phyloP scores from a whole-genome alignment of 1,284 basidiomycete species.

The Peniophora sp. region DNA sequence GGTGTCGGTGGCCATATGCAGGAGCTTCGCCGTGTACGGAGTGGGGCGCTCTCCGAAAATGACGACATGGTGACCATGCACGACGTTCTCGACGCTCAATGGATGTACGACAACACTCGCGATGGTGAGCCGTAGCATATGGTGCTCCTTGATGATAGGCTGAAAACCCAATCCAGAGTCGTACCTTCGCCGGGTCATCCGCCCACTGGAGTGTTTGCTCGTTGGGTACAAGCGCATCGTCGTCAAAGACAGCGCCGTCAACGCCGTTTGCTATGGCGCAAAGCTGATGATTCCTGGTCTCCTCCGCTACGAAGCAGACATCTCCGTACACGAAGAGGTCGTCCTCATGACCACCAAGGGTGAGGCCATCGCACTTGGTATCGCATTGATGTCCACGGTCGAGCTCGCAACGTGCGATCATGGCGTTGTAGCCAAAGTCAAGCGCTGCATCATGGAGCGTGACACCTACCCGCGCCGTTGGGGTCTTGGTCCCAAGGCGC shows the following conservation, averaged over 20 bases:
- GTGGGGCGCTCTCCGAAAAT: constrained; percentile 94
- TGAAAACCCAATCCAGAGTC: constrained; percentile 68
- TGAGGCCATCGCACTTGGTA: constrained; percentile 95
- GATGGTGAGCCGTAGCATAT: constrained; percentile 58
- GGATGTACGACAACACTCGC: constrained; percentile 97
- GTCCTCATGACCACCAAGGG: constrained; percentile 99
- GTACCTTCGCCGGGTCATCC: constrained; percentile 92
- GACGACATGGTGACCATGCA: constrained; percentile 99
- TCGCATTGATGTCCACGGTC: constrained; percentile 98
- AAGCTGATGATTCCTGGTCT: constrained; percentile 99
- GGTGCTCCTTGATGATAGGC: constrained; percentile 1
- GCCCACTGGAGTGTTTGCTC: constrained; percentile 90
- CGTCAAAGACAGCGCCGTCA: constrained; percentile 98
- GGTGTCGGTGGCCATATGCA: constrained; percentile 99
- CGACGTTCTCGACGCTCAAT: constrained; percentile 98
- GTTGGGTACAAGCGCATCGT: constrained; percentile 98
- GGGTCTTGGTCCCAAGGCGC: constrained; percentile 94
- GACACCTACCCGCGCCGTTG: constrained; percentile 97
- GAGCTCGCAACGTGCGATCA: constrained; percentile 98
- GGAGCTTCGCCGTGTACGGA: constrained; percentile 91
- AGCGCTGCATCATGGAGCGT: constrained; percentile 99
- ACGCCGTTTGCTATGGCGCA: constrained; percentile 98
- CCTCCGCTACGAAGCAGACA: constrained; percentile 94
- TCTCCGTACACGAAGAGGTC: constrained; percentile 93
- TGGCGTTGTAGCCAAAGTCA: constrained; percentile 98